Base-by-base conservation (phyloP, 805 yeast genomes). In the Candida verbasci region DNA sequence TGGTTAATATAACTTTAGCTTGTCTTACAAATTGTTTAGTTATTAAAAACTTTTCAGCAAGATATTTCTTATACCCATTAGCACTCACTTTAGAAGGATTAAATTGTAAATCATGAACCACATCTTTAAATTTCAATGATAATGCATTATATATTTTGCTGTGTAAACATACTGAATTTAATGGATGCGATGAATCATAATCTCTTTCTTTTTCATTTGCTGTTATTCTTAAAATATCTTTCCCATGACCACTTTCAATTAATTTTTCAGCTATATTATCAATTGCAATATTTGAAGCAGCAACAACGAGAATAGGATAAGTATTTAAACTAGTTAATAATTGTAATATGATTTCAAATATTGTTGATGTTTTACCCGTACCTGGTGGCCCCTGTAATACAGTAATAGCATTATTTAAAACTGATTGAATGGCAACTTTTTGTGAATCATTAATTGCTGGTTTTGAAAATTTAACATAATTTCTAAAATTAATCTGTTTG, bases 181-280 rank as follows among this genome's bases (percentile, higher is more conserved):
- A 58, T 10, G 75, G 76, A 51, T 81, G 87, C n/a, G 63, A 62
- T 12, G 59, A 58, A 39, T 63, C 65, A 50, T 82, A 82, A 45
- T 80, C 85, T 17, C 67, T 59, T 45, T 82, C 86, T 47, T 80
- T 82, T 30, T 76, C 73, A 36, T 57, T 62, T 0, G 86, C 72
- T 2, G 76, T 72, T 41, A 81, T 76, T 57, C 87, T 65, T 34
- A 80, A 53, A 10, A 80, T 70, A 15, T 73, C 68, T 30, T 68
- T 68, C 5, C 69, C 70, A 43, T 75, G 75, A 23, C 34, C 34
- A 21, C 68, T 65, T 9, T 59, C 60, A 49, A 79, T 52, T 40
- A 81, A 60, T 49, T 81, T 80, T 45, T 81, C 87, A 1, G 87
- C 87, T 54, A 82, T 80, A 44, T 82, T 81, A 52, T 81, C 87